Evolutionary conservation across 2,329 filamentous ascomycete genomes (phyloP).

Genomic region (Cladophialophora exuberans): DNA sequence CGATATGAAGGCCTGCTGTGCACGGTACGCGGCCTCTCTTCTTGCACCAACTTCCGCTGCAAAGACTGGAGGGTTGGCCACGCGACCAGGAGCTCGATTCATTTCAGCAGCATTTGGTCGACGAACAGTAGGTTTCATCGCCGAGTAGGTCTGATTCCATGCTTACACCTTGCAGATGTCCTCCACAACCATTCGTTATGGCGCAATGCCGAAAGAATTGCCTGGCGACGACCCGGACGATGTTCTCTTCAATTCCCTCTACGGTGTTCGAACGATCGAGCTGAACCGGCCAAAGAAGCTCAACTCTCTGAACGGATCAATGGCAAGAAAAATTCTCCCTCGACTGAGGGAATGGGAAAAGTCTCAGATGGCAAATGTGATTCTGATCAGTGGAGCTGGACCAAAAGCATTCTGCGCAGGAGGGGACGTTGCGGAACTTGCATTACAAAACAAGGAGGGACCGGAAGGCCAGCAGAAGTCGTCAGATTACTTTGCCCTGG

Average conservation of each 20-base stretch:
- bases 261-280: conserved; percentile 88
- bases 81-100: conserved; percentile 18
- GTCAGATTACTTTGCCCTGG: conserved; percentile 83
- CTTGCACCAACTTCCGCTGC: conserved; percentile 18
- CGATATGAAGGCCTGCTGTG: conserved; percentile 34
- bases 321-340: conserved; percentile 92
- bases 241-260: conserved; percentile 87
- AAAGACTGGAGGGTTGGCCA: conserved; percentile 11
- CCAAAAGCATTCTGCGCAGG: conserved; percentile 87
- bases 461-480: conserved; percentile 73
- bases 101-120: conserved; percentile 10
- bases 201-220: conserved; percentile 53
- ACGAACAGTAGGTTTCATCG: conserved; percentile 17
- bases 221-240: conserved; percentile 78
- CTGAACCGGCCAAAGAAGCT: conserved; percentile 91
- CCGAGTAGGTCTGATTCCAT: neutral
- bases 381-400: conserved; percentile 90
- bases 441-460: conserved; percentile 70
- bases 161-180: conserved; percentile 46
- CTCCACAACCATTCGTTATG: conserved; percentile 31
- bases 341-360: conserved; percentile 91
- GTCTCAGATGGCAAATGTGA: conserved; percentile 88
- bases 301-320: conserved; percentile 90
- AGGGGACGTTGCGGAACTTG: conserved; percentile 83
- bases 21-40: conserved; percentile 30